phyloP scores from a whole-genome alignment of 768 basidiomycete species.

The Suillus subluteus region DNA sequence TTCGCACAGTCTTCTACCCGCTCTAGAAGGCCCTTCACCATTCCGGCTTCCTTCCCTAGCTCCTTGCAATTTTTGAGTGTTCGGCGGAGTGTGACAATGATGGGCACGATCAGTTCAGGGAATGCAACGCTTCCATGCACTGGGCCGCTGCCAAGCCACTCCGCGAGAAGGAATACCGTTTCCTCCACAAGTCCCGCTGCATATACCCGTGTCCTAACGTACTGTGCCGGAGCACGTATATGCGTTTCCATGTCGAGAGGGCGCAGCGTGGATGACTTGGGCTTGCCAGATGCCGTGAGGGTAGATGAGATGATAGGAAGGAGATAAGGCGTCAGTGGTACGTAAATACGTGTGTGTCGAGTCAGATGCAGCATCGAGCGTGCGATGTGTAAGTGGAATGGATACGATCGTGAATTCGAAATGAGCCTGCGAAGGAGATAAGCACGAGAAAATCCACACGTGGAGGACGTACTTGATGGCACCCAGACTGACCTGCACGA shows the following conservation, averaged over 20 bases:
- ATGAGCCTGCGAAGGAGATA: conserved; percentile 62
- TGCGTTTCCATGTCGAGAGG: conserved; percentile 88
- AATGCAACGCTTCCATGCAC: conserved; percentile 90
- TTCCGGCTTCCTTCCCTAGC: conserved; percentile 56
- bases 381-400: conserved; percentile 90
- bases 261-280: conserved; percentile 83
- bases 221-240: conserved; percentile 87
- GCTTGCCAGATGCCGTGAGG: conserved; percentile 66
- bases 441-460: conserved; percentile 3
- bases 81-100: conserved; percentile 72
- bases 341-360: conserved; percentile 80
- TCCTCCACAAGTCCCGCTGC: conserved; percentile 85
- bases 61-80: conserved; percentile 64
- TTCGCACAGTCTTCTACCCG: conserved; percentile 81
- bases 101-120: conserved; percentile 88
- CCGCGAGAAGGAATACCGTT: conserved; percentile 72
- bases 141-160: conserved; percentile 72
- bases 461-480: conserved; percentile 76
- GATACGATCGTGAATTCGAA: conserved; percentile 89
- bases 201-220: conserved; percentile 86
- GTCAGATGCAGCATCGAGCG: conserved; percentile 88
- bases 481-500: conserved; percentile 93
- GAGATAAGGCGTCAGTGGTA: conserved; percentile 86
- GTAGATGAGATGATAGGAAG: conserved; percentile 83
- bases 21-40: conserved; percentile 81